A percentile compares a stretch with the other conserved stretches of the same genome.
These are phyloP conservation scores for Schizophyllum commune DNA, from an alignment of 1,284 basidiomycete species.

Conservation along the genomic window DNA sequence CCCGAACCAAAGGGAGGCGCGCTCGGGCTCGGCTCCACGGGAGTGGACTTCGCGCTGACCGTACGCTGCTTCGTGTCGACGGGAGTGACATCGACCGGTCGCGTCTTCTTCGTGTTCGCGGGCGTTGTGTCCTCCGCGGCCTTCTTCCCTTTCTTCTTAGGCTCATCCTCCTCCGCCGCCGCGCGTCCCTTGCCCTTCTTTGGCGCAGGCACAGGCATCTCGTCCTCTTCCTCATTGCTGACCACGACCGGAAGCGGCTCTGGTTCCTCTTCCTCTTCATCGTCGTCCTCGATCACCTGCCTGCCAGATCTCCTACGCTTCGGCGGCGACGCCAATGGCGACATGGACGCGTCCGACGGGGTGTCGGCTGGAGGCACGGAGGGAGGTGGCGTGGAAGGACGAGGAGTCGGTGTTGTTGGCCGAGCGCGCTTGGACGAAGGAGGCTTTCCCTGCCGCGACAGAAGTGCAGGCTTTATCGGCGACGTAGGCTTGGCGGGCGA, in stretches of 20 bases:
- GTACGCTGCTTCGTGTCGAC: neutral
- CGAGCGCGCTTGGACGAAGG: no score
- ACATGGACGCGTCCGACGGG: neutral
- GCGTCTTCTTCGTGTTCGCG: neutral
- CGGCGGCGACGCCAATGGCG: neutral
- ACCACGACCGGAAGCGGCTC: slow-evolving; percentile 5
- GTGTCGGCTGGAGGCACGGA: no score
- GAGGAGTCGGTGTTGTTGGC: neutral
- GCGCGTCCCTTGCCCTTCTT: no score
- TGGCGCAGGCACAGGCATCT: slow-evolving; percentile 7
- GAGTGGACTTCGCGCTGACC: neutral
- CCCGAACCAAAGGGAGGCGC: neutral
- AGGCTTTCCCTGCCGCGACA: neutral
- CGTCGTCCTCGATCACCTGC: slow-evolving; percentile 8
- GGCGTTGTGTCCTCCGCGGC: slow-evolving; percentile 4
- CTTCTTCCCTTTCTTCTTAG: slow-evolving; percentile 7
- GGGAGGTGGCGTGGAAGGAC: neutral
- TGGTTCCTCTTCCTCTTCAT: slow-evolving; percentile 12
- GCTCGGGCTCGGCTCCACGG: neutral
- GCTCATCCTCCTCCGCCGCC: slow-evolving; percentile 13
- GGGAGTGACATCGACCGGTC: neutral
- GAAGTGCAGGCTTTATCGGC: neutral
- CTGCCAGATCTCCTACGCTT: neutral
- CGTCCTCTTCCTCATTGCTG: slow-evolving; percentile 18
- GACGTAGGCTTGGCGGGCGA: neutral